Percentiles rank a stretch among this genome's conserved stretches.
phyloP scores from a whole-genome alignment of 208 protist species.

The Acanthamoeba castellanii region DNA sequence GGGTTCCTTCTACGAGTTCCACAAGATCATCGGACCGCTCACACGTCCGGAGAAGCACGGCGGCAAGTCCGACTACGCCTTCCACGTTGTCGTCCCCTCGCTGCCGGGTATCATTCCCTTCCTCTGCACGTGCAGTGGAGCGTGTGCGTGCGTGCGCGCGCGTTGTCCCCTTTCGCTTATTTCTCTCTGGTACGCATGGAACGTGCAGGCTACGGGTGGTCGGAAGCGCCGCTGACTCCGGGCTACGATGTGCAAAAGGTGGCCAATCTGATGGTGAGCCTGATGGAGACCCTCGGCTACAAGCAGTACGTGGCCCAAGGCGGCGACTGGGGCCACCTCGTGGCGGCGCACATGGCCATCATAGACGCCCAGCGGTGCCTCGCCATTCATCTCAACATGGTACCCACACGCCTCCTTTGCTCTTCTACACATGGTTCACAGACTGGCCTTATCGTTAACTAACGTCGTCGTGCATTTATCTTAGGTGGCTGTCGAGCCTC shows the following conservation, averaged over 20 bases:
- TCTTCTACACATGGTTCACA: background rate
- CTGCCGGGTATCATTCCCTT: constrained; percentile 4
- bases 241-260: constrained; percentile 31
- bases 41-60: background rate
- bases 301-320: constrained; percentile 63
- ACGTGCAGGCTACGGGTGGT: constrained; percentile 55
- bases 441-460: too few species aligned
- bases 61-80: constrained; percentile 23
- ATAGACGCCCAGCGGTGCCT: constrained; percentile 57
- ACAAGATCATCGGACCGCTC: constrained; percentile 52
- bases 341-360: constrained; percentile 55
- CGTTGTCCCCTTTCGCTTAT: background rate
- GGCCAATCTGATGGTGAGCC: constrained; percentile 15
- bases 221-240: background rate
- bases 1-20: constrained; percentile 69
- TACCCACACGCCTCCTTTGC: background rate
- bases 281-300: constrained; percentile 49
- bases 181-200: background rate
- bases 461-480: background rate
- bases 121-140: too few species aligned
- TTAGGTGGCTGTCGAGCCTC: constrained; percentile 6
- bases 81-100: constrained; percentile 61
- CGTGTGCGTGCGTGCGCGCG: background rate
- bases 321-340: constrained; percentile 64
- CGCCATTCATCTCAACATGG: constrained; percentile 68